These are phyloP conservation scores for Cryptococcus jaspeensis DNA, from an alignment of 1,284 basidiomycete genomes.

Conservation along the genomic window DNA sequence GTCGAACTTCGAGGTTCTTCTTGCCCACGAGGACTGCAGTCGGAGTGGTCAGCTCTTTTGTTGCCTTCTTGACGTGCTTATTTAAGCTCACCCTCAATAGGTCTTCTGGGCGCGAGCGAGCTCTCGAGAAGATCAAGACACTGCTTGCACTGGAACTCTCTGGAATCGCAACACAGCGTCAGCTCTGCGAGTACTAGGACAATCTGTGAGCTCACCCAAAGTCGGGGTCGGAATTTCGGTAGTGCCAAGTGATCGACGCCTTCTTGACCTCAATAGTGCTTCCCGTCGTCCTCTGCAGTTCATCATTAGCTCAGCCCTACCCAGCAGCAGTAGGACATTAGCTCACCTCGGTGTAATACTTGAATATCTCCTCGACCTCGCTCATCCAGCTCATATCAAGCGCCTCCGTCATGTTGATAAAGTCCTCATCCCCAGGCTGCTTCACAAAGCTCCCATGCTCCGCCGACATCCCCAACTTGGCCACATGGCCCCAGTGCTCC, in stretches of 20 bases:
- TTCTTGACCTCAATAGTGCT: constrained; percentile 95
- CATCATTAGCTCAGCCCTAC: constrained; percentile 3
- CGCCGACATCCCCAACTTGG: constrained; percentile 83
- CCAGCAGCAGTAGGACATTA: not conserved
- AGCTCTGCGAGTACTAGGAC: constrained; percentile 29
- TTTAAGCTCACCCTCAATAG: constrained; percentile 78
- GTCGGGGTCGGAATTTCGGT: constrained; percentile 58
- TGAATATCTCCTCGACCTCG: constrained; percentile 92
- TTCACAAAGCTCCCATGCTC: constrained; percentile 86
- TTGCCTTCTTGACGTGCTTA: too few species aligned
- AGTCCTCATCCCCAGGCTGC: constrained; percentile 65
- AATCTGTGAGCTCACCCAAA: constrained; percentile 60
- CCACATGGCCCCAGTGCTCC: constrained; percentile 83
- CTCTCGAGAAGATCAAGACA: constrained; percentile 95
- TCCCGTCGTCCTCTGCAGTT: constrained; percentile 76
- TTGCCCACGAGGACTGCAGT: constrained; percentile 83
- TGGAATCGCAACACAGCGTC: constrained; percentile 38
- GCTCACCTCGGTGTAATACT: constrained; percentile 85
- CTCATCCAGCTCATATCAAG: constrained; percentile 98
- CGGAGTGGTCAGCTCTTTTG: not conserved
- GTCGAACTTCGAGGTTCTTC: constrained; percentile 97
- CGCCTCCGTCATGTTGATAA: constrained; percentile 84
- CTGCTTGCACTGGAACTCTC: constrained; percentile 89
- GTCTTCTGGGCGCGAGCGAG: constrained; percentile 79
- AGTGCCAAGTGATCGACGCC: constrained; percentile 97